phyloP scores from a whole-genome alignment of 2,329 filamentous ascomycete genomes.

The Exophiala mesophila region DNA sequence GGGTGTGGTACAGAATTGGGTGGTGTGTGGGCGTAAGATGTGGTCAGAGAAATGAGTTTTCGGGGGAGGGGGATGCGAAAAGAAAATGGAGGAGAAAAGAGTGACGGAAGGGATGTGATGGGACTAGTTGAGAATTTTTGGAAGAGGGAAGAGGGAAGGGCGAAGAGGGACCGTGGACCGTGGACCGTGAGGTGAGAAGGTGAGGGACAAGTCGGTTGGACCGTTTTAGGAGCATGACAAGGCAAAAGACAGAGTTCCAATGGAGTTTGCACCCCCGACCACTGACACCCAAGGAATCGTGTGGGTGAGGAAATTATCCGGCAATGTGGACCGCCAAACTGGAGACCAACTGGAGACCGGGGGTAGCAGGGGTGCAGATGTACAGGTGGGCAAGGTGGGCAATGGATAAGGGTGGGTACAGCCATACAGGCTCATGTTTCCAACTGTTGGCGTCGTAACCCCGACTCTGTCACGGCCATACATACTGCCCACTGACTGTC shows the following conservation, averaged over 20 bases:
- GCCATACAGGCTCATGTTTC: no score
- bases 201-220: conserved; percentile 11
- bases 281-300: neutral
- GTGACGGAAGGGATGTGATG: conserved; percentile 9
- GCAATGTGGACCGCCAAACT: conserved; percentile 14
- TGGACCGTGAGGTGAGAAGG: no score
- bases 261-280: neutral
- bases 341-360: conserved; percentile 22
- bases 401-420: conserved; percentile 1
- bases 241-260: conserved; percentile 2
- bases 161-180: conserved; percentile 11
- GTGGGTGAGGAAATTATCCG: conserved; percentile 16
- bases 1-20: neutral
- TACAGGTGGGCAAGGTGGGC: neutral
- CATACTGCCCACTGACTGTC: no score
- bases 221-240: conserved; percentile 2
- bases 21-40: conserved; percentile 16
- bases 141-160: neutral
- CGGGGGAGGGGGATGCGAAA: conserved; percentile 5
- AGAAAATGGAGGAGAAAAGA: conserved; percentile 4
- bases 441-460: neutral
- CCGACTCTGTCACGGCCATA: no score
- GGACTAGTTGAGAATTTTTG: conserved; percentile 9
- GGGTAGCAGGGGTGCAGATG: conserved; percentile 17
- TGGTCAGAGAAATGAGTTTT: conserved; percentile 18